Percentiles rank a stretch among this genome's conserved stretches.
Conservation (phyloP, 768 basidiomycete genomes). For the Naganishia antarctica region DNA sequence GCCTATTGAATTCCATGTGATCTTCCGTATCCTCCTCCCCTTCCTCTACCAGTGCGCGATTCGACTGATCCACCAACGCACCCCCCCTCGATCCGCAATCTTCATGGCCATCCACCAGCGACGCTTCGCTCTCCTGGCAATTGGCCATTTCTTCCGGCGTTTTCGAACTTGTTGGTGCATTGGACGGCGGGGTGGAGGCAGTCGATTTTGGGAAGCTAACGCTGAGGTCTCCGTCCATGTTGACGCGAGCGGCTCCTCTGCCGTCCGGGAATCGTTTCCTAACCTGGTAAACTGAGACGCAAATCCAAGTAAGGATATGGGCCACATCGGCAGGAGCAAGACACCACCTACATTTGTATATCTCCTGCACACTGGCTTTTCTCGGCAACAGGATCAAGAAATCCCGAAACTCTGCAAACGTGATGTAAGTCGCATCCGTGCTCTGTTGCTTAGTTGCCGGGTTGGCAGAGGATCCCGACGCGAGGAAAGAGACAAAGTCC, state of each 20-base stretch:
- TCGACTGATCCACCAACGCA: background rate
- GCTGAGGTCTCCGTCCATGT: conserved; percentile 71
- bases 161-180: background rate
- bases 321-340: background rate
- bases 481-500: conserved; percentile 75
- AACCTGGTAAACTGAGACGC: conserved; percentile 46
- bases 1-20: conserved; percentile 61
- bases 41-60: conserved; percentile 30
- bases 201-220: conserved; percentile 45
- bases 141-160: conserved; percentile 2
- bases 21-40: conserved; percentile 59
- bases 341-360: conserved; percentile 55
- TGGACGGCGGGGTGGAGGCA: background rate
- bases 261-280: conserved; percentile 56
- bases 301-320: background rate
- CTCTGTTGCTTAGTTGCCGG: conserved; percentile 19
- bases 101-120: conserved; percentile 20
- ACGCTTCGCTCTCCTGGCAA: conserved; percentile 12
- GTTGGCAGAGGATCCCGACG: conserved; percentile 49
- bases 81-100: conserved; percentile 3
- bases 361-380: conserved; percentile 72
- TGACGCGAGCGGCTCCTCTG: conserved; percentile 70
- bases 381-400: conserved; percentile 82
- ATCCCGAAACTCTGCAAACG: conserved; percentile 81
- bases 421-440: conserved; percentile 60